Percentiles rank a stretch among this genome's conserved stretches.
Conservation (phyloP, 495 filamentous ascomycete species). For the Chlorociboria aeruginascens region DNA sequence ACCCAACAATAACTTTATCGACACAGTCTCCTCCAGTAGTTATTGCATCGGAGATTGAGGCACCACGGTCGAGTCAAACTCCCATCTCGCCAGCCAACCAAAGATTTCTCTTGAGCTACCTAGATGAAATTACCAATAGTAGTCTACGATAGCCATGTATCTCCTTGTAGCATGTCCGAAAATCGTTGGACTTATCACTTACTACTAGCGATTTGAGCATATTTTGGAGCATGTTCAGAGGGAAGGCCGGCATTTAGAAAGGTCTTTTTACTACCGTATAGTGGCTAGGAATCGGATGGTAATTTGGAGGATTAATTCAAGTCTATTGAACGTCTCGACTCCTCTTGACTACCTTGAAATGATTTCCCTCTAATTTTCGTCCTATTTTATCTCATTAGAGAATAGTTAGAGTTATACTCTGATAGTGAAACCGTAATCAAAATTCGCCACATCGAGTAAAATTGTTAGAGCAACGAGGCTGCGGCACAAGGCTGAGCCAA, state of each 20-base stretch:
- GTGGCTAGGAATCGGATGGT: too few species aligned
- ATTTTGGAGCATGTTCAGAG: background rate
- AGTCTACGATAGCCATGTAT: constrained; percentile 2
- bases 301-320: too few species aligned
- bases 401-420: too few species aligned
- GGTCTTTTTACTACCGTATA: background rate
- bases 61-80: constrained; percentile 32
- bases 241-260: background rate
- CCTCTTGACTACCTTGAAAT: too few species aligned
- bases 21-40: constrained; percentile 19
- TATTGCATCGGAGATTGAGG: constrained; percentile 19
- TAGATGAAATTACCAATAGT: constrained; percentile 43
- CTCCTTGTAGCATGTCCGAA: background rate
- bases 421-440: too few species aligned
- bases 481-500: too few species aligned
- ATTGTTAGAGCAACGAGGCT: too few species aligned
- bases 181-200: background rate
- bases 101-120: constrained; percentile 67
- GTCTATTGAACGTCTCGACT: too few species aligned
- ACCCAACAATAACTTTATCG: constrained; percentile 24
- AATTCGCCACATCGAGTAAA: too few species aligned
- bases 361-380: too few species aligned
- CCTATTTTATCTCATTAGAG: too few species aligned
- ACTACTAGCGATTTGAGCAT: background rate
- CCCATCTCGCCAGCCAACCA: constrained; percentile 58